Evolutionary conservation across 441 rosid species (phyloP).

Genomic region (Pelargonium citronellum): DNA sequence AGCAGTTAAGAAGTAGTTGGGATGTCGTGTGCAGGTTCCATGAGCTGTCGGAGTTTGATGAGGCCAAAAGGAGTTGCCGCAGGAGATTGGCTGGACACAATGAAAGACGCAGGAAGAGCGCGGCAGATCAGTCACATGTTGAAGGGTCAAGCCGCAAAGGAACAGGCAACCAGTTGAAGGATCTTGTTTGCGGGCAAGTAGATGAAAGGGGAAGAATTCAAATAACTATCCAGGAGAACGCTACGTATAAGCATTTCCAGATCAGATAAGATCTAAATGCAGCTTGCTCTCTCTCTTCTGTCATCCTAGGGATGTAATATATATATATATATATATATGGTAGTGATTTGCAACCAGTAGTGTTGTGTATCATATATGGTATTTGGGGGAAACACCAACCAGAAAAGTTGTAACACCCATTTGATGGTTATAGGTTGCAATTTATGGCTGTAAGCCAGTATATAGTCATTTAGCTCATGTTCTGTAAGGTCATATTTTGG

Average conservation of each 20-base stretch:
- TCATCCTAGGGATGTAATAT: slow-evolving; percentile 30
- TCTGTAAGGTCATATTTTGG: background rate
- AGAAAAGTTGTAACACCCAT: slow-evolving; percentile 2
- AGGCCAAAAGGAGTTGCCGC: slow-evolving; percentile 54
- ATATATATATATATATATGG: background rate
- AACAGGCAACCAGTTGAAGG: slow-evolving; percentile 25
- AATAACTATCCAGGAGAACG: slow-evolving; percentile 37
- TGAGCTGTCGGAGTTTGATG: slow-evolving; percentile 49
- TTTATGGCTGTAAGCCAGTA: slow-evolving; percentile 1
- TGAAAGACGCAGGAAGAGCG: slow-evolving; percentile 51
- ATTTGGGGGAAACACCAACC: slow-evolving; percentile 2
- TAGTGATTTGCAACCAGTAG: background rate
- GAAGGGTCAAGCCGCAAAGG: slow-evolving; percentile 30
- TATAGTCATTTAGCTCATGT: slow-evolving; percentile 5
- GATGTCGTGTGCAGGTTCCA: slow-evolving; percentile 40
- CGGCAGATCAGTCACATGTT: slow-evolving; percentile 25
- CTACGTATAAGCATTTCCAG: slow-evolving; percentile 42
- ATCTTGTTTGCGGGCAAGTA: slow-evolving; percentile 35
- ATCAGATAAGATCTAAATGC: slow-evolving; percentile 27
- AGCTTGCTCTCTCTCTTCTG: slow-evolving; percentile 71
- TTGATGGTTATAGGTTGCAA: slow-evolving; percentile 11
- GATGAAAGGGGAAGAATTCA: slow-evolving; percentile 37
- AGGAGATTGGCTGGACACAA: slow-evolving; percentile 58
- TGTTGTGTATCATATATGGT: background rate
- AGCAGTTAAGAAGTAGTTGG: slow-evolving; percentile 1